A percentile compares a stretch with the other conserved stretches of the same genome.
phyloP scores from a whole-genome alignment of 2,329 filamentous ascomycete genomes.

The Alternaria ethzedia region DNA sequence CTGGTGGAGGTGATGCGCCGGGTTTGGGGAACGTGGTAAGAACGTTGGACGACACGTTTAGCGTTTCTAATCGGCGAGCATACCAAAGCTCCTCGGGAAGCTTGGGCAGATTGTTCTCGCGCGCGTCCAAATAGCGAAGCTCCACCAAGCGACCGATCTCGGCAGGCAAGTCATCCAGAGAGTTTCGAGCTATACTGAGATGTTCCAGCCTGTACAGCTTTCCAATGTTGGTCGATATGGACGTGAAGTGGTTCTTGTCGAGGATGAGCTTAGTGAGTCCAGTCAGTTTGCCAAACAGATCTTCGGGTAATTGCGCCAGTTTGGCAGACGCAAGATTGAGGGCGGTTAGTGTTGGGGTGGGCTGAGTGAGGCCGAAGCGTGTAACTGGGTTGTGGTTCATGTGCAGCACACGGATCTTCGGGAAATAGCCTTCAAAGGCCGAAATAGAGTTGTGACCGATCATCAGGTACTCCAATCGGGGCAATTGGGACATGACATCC shows the following conservation, averaged over 20 bases:
- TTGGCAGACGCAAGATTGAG: conserved; percentile 92
- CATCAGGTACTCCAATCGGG: conserved; percentile 84
- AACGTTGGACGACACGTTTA: conserved; percentile 96
- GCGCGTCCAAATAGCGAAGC: conserved; percentile 82
- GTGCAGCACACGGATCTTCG: conserved; percentile 80
- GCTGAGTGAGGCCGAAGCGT: conserved; percentile 80
- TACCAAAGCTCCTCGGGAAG: conserved; percentile 96
- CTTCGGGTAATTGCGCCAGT: conserved; percentile 83
- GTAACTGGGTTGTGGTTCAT: conserved; percentile 96
- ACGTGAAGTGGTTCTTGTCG: conserved; percentile 95
- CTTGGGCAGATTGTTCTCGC: conserved; percentile 90
- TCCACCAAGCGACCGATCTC: conserved; percentile 89
- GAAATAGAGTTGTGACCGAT: conserved; percentile 94
- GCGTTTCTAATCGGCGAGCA: conserved; percentile 84
- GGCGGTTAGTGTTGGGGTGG: conserved; percentile 80
- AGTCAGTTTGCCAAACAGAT: conserved; percentile 84
- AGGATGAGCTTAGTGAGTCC: conserved; percentile 87
- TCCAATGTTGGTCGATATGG: conserved; percentile 83
- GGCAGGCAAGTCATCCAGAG: conserved; percentile 79
- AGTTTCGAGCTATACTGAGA: conserved; percentile 93
- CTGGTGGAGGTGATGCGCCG: conserved; percentile 68
- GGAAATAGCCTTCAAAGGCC: conserved; percentile 87
- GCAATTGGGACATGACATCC: conserved; percentile 82
- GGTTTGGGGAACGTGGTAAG: conserved; percentile 90
- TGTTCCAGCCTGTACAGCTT: conserved; percentile 83